phyloP scores from a whole-genome alignment of 1,139 yeast species.

The Yamadazyma buinensis region DNA sequence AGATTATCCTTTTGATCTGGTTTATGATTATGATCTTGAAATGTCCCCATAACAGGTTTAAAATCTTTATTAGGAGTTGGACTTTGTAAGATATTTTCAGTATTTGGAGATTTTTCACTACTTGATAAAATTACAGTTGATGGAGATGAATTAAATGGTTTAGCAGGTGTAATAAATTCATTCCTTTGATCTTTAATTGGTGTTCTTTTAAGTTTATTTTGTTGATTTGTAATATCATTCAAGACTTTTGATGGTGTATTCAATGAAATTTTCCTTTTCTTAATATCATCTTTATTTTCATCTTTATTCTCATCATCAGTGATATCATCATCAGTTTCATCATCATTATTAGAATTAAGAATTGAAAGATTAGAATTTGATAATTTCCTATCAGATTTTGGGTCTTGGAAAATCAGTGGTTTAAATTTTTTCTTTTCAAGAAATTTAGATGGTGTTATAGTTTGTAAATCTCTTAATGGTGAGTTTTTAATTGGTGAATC shows the following conservation, averaged over 20 bases:
- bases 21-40: conserved; percentile 8
- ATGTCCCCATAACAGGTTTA: conserved; percentile 43
- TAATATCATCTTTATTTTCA: conserved; percentile 3
- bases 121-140: conserved; percentile 31
- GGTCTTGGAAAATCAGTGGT: conserved; percentile 19
- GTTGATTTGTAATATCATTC: conserved; percentile 22
- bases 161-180: conserved; percentile 23
- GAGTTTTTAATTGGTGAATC: conserved; percentile 39
- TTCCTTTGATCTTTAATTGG: conserved; percentile 4
- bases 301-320: conserved; percentile 11
- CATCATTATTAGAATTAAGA: not conserved
- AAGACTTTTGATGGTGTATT: conserved; percentile 36
- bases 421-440: conserved; percentile 18
- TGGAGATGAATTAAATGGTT: conserved; percentile 27
- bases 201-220: conserved; percentile 12
- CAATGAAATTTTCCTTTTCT: conserved; percentile 9
- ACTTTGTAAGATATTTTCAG: conserved; percentile 24
- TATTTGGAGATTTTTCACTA: conserved; percentile 12
- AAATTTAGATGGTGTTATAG: conserved; percentile 45
- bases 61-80: conserved; percentile 39
- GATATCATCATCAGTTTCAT: conserved; percentile 6
- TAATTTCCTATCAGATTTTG: conserved; percentile 29
- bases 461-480: conserved; percentile 33
- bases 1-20: not conserved
- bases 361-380: conserved; percentile 21